Base-by-base conservation (phyloP, 768 basidiomycete genomes). In the Xerocomus spinulosus region DNA sequence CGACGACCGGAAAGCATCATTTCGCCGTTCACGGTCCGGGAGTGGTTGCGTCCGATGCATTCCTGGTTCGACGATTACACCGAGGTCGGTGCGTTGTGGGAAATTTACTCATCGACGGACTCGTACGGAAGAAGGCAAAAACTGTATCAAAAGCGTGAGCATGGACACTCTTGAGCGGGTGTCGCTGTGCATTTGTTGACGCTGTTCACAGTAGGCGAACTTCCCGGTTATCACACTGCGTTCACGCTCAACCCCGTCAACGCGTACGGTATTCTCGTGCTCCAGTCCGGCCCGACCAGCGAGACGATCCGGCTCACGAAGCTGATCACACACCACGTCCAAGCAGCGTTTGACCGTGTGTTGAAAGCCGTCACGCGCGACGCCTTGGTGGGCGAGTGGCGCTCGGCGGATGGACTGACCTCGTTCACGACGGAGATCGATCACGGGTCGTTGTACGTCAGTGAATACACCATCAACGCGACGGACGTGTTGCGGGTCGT, bases 11-110 rank as follows among this genome's bases (percentile, higher is more conserved):
- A 68, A 21, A 66, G 69, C 13, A 50, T 73, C 17, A 41, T 74
- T 9, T 64, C 73, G 8, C 41, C 58, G 1, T 55, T 54, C 15
- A 68, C 69, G 13, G 45, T 73, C n/a, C 61, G 67, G 6, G 74
- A 73, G 56, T 75, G 74, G 75, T 58, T 76, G 35, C 61, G 68
- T 4, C 73, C 73, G 3, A 36, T 69, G 24, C 66, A 70, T 42
- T 56, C 58, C 1, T 75, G 72, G 74, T 68, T 65, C 25, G 56
- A 66, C 39, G 68, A 59, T 28, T 65, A 61, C 28, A 66, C 71
- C 29, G 68, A 67, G 30, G 71, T 71, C 14, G 74, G 74, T 5
- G 68, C 66, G 0, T 68, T 74, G 18, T 75, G 73, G 75, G 74
- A 75, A 50, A 71, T 76, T 30, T 54, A 58, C 23, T 56, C 63